phyloP scores from a whole-genome alignment of 2,329 filamentous ascomycete genomes.

The Polychaeton citri region DNA sequence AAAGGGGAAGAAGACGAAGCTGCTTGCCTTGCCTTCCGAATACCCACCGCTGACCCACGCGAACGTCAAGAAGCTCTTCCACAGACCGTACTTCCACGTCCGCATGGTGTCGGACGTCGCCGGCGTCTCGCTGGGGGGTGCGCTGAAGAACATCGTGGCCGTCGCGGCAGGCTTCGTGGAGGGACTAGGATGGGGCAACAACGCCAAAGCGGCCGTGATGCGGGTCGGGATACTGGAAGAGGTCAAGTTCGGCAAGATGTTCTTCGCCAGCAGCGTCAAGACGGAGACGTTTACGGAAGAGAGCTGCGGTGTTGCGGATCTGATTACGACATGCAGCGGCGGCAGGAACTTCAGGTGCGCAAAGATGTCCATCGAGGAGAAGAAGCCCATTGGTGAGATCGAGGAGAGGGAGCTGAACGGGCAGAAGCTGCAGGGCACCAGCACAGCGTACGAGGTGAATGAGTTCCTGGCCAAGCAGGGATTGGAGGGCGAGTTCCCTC shows the following conservation, averaged over 20 bases:
- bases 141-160: conserved; percentile 93
- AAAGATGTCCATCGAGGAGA: conserved; percentile 70
- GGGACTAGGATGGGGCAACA: conserved; percentile 93
- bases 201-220: conserved; percentile 98
- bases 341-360: conserved; percentile 92
- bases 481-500: conserved; percentile 69
- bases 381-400: conserved; percentile 70
- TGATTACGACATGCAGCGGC: conserved; percentile 86
- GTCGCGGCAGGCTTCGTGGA: conserved; percentile 91
- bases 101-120: conserved; percentile 91
- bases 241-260: conserved; percentile 87
- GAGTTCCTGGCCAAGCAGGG: conserved; percentile 69
- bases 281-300: conserved; percentile 91
- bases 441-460: conserved; percentile 84
- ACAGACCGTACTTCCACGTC: conserved; percentile 95
- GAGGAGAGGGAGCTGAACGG: conserved; percentile 86
- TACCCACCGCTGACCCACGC: conserved; percentile 79
- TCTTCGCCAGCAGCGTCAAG: conserved; percentile 73
- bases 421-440: conserved; percentile 90
- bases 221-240: conserved; percentile 90
- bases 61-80: conserved; percentile 75
- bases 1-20: conserved; percentile 53
- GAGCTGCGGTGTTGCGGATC: conserved; percentile 83
- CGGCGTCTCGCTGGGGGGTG: conserved; percentile 85
- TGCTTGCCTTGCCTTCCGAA: conserved; percentile 64